Evolutionary conservation across 2,329 filamentous ascomycete genomes (phyloP), one percentile per base, ranked within the genome.

Genomic region (Cladobotryum protrusum): DNA sequence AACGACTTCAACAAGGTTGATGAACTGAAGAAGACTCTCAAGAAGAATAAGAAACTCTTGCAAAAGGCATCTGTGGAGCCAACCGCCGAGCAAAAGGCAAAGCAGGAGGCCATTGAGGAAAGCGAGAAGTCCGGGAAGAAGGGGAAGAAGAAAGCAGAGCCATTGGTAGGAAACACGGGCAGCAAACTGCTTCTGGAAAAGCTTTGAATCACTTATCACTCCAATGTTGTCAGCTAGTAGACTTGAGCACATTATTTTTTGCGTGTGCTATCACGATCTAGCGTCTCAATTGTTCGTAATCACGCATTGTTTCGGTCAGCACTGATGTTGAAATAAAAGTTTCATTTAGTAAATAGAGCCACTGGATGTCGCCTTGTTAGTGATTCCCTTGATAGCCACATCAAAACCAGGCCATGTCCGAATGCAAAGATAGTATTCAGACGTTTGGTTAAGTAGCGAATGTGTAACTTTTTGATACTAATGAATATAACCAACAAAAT

Each of bases 1-100:
- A 75, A 79, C 18, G 82, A 83, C 51, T 93, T 93, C 60, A 75
- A 74, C 20, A 76, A 82, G 59, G 82, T 77, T 59, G 75, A 78
- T 14, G 83, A 87, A 59, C 72, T 95, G 47, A 73, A 83, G 62
- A 82, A 83, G 66, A 79, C 74, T 13, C 70, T 96, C 58, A 85
- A 82, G 72, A 85, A 86, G 71, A 81, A 84, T 58, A 87, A 82
- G 74, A 84, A 86, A 70, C 71, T 72, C 53, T 71, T 96, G 50
- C 75, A 88, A 63, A 82, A 79, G 64, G 85, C 85, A 9, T 83
- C 85, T 2, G 76, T 67, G 42, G 78, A 78, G 60, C 79, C 76
- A 71, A 82, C 72, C 17, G 63, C 68, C 5, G 74, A 76, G 61
- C 79, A 79, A 64, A 77, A 73, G 62, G 70, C 69, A 1, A 74